Conservation (phyloP, 768 basidiomycete genomes). For the Lactarius vividus region DNA sequence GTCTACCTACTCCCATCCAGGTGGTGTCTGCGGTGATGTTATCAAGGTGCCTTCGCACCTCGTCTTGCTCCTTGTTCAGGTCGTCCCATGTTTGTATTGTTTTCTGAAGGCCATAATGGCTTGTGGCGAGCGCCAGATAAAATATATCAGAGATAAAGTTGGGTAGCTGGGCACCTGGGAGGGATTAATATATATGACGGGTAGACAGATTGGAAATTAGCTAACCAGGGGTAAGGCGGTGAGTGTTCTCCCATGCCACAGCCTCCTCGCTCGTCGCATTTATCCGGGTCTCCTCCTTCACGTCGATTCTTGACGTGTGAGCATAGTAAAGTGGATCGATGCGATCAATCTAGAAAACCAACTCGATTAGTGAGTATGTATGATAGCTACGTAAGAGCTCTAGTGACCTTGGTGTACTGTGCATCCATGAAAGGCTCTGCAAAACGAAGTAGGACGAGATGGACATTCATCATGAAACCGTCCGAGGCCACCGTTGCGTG, state of each 20-base stretch:
- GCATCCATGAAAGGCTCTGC: conserved; percentile 96
- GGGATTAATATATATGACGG: conserved; percentile 29
- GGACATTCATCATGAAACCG: conserved; percentile 89
- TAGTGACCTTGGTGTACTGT: conserved; percentile 73
- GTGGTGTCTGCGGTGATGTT: conserved; percentile 70
- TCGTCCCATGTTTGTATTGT: conserved; percentile 77
- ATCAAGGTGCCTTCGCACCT: conserved; percentile 75
- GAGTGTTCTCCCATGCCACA: conserved; percentile 59
- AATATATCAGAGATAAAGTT: conserved; percentile 97
- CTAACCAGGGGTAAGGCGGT: conserved; percentile 46
- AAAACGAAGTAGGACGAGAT: conserved; percentile 77
- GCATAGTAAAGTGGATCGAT: conserved; percentile 84
- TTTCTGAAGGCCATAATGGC: conserved; percentile 84
- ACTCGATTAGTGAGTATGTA: background rate
- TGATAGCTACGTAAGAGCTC: background rate
- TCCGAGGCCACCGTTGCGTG: conserved; percentile 83
- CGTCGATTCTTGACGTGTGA: conserved; percentile 65
- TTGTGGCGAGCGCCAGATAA: conserved; percentile 81
- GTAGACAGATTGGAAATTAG: background rate
- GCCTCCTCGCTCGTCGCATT: conserved; percentile 91
- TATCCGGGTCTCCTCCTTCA: conserved; percentile 90
- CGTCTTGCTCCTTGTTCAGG: conserved; percentile 69
- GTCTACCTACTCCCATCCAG: conserved; percentile 71
- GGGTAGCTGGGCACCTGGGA: conserved; percentile 48
- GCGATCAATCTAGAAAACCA: conserved; percentile 69